Base-by-base conservation (phyloP, 208 protist species). In the Trypanosomatidae sp. region DNA sequence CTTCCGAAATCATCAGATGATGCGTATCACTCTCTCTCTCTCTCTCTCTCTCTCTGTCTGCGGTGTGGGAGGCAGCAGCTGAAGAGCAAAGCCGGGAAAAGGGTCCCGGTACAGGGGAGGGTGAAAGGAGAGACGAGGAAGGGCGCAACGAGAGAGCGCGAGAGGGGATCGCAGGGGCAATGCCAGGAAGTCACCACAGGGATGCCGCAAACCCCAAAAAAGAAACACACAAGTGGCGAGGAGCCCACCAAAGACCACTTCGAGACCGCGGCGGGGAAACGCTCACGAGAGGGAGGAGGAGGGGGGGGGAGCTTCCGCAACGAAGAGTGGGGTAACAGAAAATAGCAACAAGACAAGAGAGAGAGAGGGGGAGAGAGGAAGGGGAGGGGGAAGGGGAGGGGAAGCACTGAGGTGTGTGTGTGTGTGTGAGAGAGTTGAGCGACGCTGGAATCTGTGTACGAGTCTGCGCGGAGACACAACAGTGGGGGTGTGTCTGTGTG, bases 1-100 rank as follows among this genome's bases (percentile, higher is more conserved):
- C 83, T 19, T 85, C 81, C 7, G 60, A 46, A 30, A 89, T 39
- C 86, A 91, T 93, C 19, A 59, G 25, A 30, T 36, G 46, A 13
- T 39, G 53, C 67, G 52, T 17, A 33, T 25, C 41, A 9, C 15
- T 6, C 10, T 62, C 67, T n/a, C 53, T 47, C 56, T 19, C 30
- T 22, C 15, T 39, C 30, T 22, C 15, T 39, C 28, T 55, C 50
- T 17, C 50, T 13, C 8, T 58, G 17, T 10, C 53, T 6, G 53
- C 25, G 53, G 19, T 55, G 12, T 55, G 22, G 7, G 7, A 13
- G 22, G 22, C 22, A 55, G 50, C 17, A 55, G 36, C 36, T 39
- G 36, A 39, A 39, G 36, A 39, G 36, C 36, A 39, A 39, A 39
- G 36, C 36, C 3, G 36, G 36, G 36, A 39, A 39, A 53, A 53